Percentiles rank a stretch among this genome's conserved stretches.
phyloP scores from a whole-genome alignment of 306 rosid species.

The Lathyrus sativus region DNA sequence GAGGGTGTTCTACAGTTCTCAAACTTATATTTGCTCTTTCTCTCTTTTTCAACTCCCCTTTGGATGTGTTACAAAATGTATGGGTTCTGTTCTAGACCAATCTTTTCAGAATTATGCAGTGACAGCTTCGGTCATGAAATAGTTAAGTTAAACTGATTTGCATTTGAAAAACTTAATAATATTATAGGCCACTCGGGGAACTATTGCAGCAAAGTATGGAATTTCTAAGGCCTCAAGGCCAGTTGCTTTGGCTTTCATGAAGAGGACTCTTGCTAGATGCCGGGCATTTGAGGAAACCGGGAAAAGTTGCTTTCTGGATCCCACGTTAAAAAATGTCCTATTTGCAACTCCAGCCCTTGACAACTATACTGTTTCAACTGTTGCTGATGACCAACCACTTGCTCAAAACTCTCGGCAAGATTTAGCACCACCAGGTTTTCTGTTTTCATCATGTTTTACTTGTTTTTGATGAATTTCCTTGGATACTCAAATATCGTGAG shows the following conservation, averaged over 20 bases:
- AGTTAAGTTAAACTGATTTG: conserved; percentile 22
- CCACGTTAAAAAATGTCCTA: conserved; percentile 58
- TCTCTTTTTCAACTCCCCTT: not conserved
- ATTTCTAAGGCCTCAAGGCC: conserved; percentile 71
- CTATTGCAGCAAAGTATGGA: conserved; percentile 67
- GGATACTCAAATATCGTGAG: not conserved
- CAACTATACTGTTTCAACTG: conserved; percentile 42
- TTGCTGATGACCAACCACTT: conserved; percentile 38
- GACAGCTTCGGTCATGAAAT: conserved; percentile 14
- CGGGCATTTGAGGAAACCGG: conserved; percentile 64
- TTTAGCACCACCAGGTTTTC: conserved; percentile 51
- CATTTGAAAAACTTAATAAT: conserved; percentile 33
- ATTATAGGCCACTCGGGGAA: conserved; percentile 85
- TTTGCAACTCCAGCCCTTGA: conserved; percentile 48
- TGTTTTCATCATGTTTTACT: conserved; percentile 12
- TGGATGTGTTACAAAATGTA: conserved; percentile 13
- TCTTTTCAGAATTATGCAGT: conserved; percentile 22
- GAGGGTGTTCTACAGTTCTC: not conserved
- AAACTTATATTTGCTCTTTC: conserved; percentile 2
- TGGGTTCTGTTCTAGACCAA: conserved; percentile 23
- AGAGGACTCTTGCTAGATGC: conserved; percentile 77
- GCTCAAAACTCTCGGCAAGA: conserved; percentile 44
- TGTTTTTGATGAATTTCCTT: conserved; percentile 32
- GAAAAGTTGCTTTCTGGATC: conserved; percentile 75
- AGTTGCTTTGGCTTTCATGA: conserved; percentile 72